Conservation (phyloP, 352 stramenopile species). For the Thalassiosira ordinaria region DNA sequence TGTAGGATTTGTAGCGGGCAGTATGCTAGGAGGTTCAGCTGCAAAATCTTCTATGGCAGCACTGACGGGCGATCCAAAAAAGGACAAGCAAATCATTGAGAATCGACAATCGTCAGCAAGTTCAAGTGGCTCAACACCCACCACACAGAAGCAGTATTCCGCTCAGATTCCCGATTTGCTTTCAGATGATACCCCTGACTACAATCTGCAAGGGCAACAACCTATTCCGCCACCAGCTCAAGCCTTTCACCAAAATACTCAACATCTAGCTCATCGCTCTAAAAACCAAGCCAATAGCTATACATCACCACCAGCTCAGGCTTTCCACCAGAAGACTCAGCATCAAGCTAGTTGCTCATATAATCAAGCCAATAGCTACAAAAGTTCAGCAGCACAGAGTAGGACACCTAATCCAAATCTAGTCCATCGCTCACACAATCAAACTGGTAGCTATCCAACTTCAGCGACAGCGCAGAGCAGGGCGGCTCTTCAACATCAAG, state of each 20-base stretch:
- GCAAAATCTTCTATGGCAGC: constrained; percentile 7
- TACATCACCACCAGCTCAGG: not conserved
- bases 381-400: no score
- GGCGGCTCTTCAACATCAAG: no score
- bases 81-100: not conserved
- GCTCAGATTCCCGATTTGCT: constrained; percentile 7
- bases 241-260: not conserved
- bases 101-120: not conserved
- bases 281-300: no score
- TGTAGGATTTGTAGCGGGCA: constrained; percentile 33
- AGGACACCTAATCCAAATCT: no score
- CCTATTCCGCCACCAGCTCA: not conserved
- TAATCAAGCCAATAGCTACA: not conserved
- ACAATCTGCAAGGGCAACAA: not conserved
- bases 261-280: no score
- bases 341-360: not conserved
- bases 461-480: no score
- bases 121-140: not conserved
- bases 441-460: no score
- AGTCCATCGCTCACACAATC: no score
- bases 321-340: not conserved
- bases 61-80: constrained; percentile 2
- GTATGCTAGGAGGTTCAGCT: constrained; percentile 14
- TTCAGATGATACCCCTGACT: not conserved
- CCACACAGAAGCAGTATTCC: not conserved